Percentiles rank a stretch among this genome's conserved stretches.
phyloP scores from a whole-genome alignment of 345 rosid species.

The Diplotaxis tenuifolia region DNA sequence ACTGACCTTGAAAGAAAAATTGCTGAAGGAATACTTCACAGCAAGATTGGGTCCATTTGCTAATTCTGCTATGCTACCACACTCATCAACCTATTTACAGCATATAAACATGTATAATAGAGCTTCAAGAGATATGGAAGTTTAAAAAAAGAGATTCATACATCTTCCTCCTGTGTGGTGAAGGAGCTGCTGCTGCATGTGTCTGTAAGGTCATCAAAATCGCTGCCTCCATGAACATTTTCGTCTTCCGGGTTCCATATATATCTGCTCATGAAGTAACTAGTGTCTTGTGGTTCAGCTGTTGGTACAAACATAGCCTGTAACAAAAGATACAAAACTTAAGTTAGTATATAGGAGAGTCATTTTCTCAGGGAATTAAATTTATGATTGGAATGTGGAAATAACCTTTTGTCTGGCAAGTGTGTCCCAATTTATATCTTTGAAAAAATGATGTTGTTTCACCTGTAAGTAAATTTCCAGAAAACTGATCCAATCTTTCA shows the following conservation, averaged over 20 bases:
- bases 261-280: slow-evolving; percentile 91
- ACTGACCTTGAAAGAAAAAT: slow-evolving; percentile 91
- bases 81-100: slow-evolving; percentile 70
- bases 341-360: no score
- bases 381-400: neutral
- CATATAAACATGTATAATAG: neutral
- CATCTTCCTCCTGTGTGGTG: slow-evolving; percentile 77
- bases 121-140: neutral
- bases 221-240: slow-evolving; percentile 70
- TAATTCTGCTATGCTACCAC: slow-evolving; percentile 77
- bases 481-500: neutral
- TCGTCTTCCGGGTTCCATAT: slow-evolving; percentile 89
- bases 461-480: slow-evolving; percentile 50
- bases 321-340: slow-evolving; percentile 19
- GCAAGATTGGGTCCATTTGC: slow-evolving; percentile 54
- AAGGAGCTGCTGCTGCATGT: slow-evolving; percentile 72
- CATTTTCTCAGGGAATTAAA: no score
- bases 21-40: slow-evolving; percentile 86
- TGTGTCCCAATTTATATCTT: slow-evolving; percentile 90
- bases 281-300: slow-evolving; percentile 75
- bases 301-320: slow-evolving; percentile 96
- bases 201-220: slow-evolving; percentile 70
- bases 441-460: slow-evolving; percentile 78
- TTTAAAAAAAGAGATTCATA: slow-evolving; percentile 31
- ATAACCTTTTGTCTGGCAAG: slow-evolving; percentile 90